Evolutionary conservation across 176 grass and related monocot genomes (phyloP), one percentile per base, ranked within the genome.

Genomic region (Pharus latifolius): DNA sequence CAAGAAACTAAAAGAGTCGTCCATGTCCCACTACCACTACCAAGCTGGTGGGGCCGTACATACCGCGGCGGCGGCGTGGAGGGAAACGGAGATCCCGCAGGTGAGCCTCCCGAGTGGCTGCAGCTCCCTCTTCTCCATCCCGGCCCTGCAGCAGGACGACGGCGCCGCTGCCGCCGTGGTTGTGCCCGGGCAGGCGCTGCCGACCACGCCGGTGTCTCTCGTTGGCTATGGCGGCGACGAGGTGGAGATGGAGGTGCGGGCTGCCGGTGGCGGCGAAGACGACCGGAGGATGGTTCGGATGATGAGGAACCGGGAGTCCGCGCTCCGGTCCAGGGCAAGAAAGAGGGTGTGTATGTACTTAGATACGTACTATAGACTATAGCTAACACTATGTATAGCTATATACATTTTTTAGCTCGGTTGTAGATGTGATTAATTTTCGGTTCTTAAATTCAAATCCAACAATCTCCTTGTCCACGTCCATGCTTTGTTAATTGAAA

Each of bases 121-220:
- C 65, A 86, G 83, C 77, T 86, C 83, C 41, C 83, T 86, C 56
- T 86, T 86, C 77, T 81, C 83, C 57, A 80, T 86, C 71, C 80
- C 83, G 49, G 63, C 57, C 15, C 77, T 81, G 70, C 70, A 42
- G 56, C 76, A 85, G 23, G 60, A 78, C 19, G 76, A 80, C 28
- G 52, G 27, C 27, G 53, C 30, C 52, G 14, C 26, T 8, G 76
- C 31, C 64, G 77, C n/a, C 17, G 16, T 9, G 23, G 6, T 55
- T 46, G 43, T 67, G 75, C 42, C 56, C 1, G 77, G 70, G 2
- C 63, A 54, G 56, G 66, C 49, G 32, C 1, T 80, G 40, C 77
- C 83, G 2, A 23, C 77, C 15, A 80, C 83, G 42, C 83, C 83
- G 25, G 65, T 86, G 8, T 86, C 77, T 7, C 12, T 86, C 5